Base-by-base conservation (phyloP, 2,329 filamentous ascomycete genomes). In the Fusarium multiceps region DNA sequence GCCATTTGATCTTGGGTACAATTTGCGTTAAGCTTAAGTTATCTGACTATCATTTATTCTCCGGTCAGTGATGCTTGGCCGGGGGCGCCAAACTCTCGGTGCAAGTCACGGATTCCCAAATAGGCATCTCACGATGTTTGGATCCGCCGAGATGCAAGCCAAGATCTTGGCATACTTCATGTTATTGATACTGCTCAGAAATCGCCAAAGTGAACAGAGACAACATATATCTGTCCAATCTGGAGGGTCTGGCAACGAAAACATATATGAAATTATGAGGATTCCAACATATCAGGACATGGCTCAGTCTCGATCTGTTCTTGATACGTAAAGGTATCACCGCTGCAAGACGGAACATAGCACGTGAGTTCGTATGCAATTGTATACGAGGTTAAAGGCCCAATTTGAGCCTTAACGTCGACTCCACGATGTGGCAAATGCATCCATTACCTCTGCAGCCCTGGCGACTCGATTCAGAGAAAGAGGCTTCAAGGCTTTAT, bases 131-230 rank as follows among this genome's bases (percentile, higher is more conserved):
- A 50, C 25, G 42, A 57, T 54, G 25, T 48, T 25, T 18, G 21
- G 48, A 20, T 37, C 10, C 21, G 14, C 42, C 32, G 27, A 21
- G 16, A n/a, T 27, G 23, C 4, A 27, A 21, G 61, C 61, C 55
- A 69, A 56, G 51, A 45, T 4, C 66, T 69, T 69, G 66, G 55
- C 61, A 32, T n/a, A 21, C 4, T 12, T 7, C 20, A 37, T 21
- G n/a, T 18, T 10, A 23, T 13, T 16, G 14, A 49, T 16, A 34
- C 47, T 34, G 27, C 18, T 6, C 6, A 37, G 6, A 37, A 37
- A 12, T 6, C 34, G 34, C 11, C 18, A 11, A 2, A 37, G 34
- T 37, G 18, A n/a, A 11, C 34, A 37, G 18, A 37, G 5, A 37
- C 7, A n/a, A 18, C 11, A 11, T 37, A n/a, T 37, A 37, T n/a